Base-by-base conservation (phyloP, 306 rosid species). In the Gastrolobium villosum region DNA sequence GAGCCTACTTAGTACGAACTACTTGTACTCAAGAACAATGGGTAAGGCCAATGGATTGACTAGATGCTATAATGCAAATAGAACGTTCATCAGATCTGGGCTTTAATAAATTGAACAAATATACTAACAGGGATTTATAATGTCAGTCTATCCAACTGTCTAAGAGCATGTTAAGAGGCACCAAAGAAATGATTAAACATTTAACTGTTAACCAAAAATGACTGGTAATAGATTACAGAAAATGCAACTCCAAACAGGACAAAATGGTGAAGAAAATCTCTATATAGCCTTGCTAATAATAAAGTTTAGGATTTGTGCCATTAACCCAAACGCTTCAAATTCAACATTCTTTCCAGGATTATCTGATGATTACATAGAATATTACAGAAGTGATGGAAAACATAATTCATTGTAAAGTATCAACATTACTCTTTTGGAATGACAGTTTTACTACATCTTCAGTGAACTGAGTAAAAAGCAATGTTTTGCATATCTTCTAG, bases 41-140 rank as follows among this genome's bases (percentile, higher is more conserved):
- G 46, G 14, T 11, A 79, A n/a, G 40, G 60, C 31, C 65, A 66
- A 40, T 46, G 75, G 63, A 80, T 59, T 49, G 43, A 40, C 43
- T 48, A 56, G 63, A 81, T 59, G 26, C 48, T 39, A 35, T 14
- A 48, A 66, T 36, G 80, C 32, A 45, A 52, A 80, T 26, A 36
- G 43, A 74, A 35, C 41, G 30, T 67, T 1, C 61, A 75, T 48
- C 41, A 15, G 76, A 61, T 55, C 57, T 39, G 64, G 41, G 57
- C 48, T 46, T 13, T 5, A 74, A 55, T 44, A 28, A 44, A 10
- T 36, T 65, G 63, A 45, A 57, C 50, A 59, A 37, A 56, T 81
- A 59, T 10, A 11, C 40, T 28, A 40, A 78, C 34, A 41, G 46
- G 14, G 32, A n/a, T 34, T 62, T 32, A 43, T 53, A 20, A 69